These are phyloP conservation scores for Aspergillus udagawae DNA, from an alignment of 2,329 filamentous ascomycete genomes.

Conservation along the genomic window DNA sequence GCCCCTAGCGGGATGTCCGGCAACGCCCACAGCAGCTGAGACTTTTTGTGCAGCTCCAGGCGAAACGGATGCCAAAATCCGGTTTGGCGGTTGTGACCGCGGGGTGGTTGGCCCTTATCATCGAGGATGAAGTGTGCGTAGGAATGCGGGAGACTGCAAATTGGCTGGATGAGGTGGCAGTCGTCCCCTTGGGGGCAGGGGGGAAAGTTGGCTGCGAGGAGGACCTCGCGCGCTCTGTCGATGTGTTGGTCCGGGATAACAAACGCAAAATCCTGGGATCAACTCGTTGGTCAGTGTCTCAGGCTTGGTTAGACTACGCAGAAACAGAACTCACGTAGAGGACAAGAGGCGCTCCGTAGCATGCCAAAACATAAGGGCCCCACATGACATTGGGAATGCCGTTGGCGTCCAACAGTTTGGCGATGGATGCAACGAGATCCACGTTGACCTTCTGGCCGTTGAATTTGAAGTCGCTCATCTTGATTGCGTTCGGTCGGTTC, in stretches of 20 bases:
- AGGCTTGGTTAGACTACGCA: no score
- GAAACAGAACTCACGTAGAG: background rate
- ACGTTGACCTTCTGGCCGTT: background rate
- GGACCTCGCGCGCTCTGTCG: background rate
- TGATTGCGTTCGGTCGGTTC: no score
- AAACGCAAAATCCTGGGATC: background rate
- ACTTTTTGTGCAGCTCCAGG: background rate
- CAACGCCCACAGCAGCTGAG: background rate
- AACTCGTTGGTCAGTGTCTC: background rate
- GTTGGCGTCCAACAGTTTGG: background rate
- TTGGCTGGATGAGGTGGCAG: accelerated
- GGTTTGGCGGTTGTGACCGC: background rate
- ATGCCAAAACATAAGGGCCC: background rate
- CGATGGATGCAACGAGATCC: background rate
- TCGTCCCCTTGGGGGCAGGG: no score
- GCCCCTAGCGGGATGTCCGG: background rate
- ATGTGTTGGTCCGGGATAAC: background rate
- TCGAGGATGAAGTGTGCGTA: no score
- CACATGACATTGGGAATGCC: background rate
- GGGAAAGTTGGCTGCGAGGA: background rate
- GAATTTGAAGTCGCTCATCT: background rate
- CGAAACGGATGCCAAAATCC: no score
- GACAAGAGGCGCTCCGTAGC: background rate
- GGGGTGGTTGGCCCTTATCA: accelerated
- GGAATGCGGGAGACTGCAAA: no score